Evolutionary conservation across 1,284 basidiomycete genomes (phyloP).

Genomic region (Sutorius eximius): DNA sequence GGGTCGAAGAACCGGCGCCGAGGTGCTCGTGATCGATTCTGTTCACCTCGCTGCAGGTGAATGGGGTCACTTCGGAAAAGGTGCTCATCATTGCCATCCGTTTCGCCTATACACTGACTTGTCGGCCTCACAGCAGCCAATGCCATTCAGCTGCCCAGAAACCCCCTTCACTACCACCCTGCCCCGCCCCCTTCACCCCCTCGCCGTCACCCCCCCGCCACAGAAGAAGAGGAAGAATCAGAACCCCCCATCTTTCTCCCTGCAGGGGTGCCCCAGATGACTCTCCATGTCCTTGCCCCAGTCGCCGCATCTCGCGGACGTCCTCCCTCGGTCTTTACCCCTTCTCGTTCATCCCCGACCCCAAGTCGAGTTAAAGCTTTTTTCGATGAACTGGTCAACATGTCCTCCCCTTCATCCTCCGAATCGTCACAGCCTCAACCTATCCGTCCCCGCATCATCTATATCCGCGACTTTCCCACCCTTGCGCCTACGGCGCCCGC

Average conservation of each 20-base stretch:
- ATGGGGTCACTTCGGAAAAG: conserved; percentile 75
- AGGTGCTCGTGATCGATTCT: conserved; percentile 79
- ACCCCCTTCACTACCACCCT: conserved; percentile 67
- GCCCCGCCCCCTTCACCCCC: conserved; percentile 30
- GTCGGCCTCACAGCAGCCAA: conserved; percentile 49
- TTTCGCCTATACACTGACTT: conserved; percentile 9
- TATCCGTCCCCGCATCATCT: conserved; percentile 70
- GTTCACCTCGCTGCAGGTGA: conserved; percentile 81
- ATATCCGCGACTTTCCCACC: conserved; percentile 77
- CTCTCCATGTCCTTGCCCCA: conserved; percentile 58
- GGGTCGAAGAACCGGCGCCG: conserved; percentile 68
- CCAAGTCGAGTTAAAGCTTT: conserved; percentile 61
- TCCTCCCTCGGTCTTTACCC: conserved; percentile 41
- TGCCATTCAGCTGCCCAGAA: conserved; percentile 63
- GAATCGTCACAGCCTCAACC: conserved; percentile 24
- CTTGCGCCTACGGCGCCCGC: conserved; percentile 68
- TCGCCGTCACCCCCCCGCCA: conserved; percentile 39
- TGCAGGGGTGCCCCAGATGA: conserved; percentile 49
- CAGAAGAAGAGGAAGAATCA: conserved; percentile 49
- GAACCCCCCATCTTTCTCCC: conserved; percentile 33
- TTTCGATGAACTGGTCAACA: conserved; percentile 73
- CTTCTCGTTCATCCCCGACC: conserved; percentile 43
- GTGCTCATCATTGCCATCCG: conserved; percentile 37
- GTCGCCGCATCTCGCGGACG: conserved; percentile 43
- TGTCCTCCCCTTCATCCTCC: conserved; percentile 41